Evolutionary conservation across 2,329 filamentous ascomycete species (phyloP).

Genomic region (Trichophyton rubrum): DNA sequence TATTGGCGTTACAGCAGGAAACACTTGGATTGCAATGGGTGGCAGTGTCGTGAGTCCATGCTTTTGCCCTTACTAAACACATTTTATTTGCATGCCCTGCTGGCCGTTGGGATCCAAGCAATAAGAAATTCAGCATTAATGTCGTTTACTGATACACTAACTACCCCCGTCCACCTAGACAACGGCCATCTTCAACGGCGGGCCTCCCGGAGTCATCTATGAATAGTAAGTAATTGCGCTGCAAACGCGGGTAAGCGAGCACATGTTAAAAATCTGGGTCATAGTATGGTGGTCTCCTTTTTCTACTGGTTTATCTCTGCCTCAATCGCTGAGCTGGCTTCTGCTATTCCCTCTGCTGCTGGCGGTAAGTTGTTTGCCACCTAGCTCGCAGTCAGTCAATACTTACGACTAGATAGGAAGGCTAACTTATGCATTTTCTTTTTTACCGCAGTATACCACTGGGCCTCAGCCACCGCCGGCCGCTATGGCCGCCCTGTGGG

Average conservation of each 20-base stretch:
- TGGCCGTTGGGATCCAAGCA: constrained; percentile 2
- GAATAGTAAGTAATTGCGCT: constrained; percentile 38
- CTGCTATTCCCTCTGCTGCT: constrained; percentile 48
- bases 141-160: constrained; percentile 3
- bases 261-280: not conserved
- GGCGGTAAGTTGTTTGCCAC: constrained; percentile 28
- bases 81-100: not conserved
- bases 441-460: constrained; percentile 41
- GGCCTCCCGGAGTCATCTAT: constrained; percentile 49
- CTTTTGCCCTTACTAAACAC: constrained; percentile 22
- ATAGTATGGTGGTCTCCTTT: constrained; percentile 31
- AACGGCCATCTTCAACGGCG: constrained; percentile 48
- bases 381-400: not conserved
- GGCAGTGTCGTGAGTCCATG: constrained; percentile 46
- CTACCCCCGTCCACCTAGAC: constrained; percentile 21
- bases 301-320: constrained; percentile 49
- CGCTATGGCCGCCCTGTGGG: constrained; percentile 41
- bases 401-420: not conserved
- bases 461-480: constrained; percentile 48
- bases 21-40: constrained; percentile 52
- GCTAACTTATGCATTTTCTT: not conserved
- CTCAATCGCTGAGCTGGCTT: constrained; percentile 49
- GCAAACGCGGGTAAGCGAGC: constrained; percentile 12
- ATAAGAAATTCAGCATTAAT: not conserved
- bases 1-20: constrained; percentile 50